Conservation (phyloP, 2,329 filamentous ascomycete species). For the Aspergillus jensenii region DNA sequence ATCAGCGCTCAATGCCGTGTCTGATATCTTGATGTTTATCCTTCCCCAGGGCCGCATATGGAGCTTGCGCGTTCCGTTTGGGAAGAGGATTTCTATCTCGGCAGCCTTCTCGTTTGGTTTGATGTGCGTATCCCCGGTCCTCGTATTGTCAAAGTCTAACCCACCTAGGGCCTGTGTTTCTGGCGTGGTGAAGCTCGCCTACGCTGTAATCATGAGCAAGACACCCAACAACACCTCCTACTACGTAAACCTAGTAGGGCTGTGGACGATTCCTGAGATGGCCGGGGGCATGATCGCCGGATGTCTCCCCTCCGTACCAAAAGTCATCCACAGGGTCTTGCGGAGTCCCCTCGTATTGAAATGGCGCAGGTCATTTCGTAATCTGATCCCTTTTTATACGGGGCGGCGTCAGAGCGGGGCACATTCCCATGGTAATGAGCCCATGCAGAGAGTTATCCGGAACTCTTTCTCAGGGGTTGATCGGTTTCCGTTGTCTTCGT, state of each 20-base stretch:
- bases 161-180: neutral
- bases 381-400: neutral
- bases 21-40: neutral
- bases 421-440: neutral
- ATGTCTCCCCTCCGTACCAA: neutral
- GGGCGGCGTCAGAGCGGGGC: neutral
- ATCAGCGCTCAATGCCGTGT: neutral
- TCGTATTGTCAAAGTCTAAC: neutral
- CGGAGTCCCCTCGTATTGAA: neutral
- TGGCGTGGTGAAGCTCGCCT: neutral
- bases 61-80: neutral
- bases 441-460: neutral
- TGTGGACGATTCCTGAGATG: neutral
- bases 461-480: neutral
- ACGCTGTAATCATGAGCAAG: neutral
- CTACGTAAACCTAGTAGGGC: neutral
- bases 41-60: neutral
- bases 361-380: neutral
- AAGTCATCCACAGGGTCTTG: neutral
- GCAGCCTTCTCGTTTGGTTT: neutral
- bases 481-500: neutral
- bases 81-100: neutral
- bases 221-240: neutral
- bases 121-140: neutral
- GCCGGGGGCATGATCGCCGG: neutral